Conservation (phyloP, 1,139 yeast genomes). For the Taphrina confusa region DNA sequence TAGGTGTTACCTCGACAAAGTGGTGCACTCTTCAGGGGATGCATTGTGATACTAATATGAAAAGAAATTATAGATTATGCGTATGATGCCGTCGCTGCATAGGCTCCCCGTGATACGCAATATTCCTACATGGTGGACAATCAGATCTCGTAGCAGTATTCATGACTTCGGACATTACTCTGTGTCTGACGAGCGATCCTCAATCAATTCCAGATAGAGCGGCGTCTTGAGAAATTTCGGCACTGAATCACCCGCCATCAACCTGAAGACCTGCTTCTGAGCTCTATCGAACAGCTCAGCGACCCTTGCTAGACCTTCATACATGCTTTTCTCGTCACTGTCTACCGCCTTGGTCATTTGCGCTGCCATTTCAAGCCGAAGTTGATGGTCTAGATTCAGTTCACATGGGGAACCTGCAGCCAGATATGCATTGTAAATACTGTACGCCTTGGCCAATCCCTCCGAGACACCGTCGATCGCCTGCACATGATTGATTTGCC, state of each 20-base stretch:
- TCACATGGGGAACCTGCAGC: constrained; percentile 70
- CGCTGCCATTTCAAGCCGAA: constrained; percentile 55
- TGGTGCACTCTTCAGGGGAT: too few relatives aligned
- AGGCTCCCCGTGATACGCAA: too few relatives aligned
- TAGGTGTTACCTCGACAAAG: too few relatives aligned
- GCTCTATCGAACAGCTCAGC: constrained; percentile 39
- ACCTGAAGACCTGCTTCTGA: constrained; percentile 40
- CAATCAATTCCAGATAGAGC: constrained; percentile 28
- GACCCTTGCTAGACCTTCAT: constrained; percentile 35
- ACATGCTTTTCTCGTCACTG: constrained; percentile 33
- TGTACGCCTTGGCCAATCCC: constrained; percentile 38
- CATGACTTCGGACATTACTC: not conserved
- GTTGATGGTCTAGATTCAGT: constrained; percentile 65
- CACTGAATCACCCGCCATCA: constrained; percentile 42
- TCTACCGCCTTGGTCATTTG: constrained; percentile 47
- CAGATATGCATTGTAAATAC: constrained; percentile 65
- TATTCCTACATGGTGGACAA: too few relatives aligned
- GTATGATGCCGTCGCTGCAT: too few relatives aligned
- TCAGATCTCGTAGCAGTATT: too few relatives aligned
- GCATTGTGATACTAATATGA: too few relatives aligned
- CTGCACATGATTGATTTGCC: constrained; percentile 39
- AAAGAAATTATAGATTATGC: too few relatives aligned
- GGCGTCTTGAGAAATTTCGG: constrained; percentile 39
- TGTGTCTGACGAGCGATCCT: constrained; percentile 6
- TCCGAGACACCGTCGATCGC: constrained; percentile 40